Evolutionary conservation across 139 green algal genomes (phyloP).

Genomic region (Chlorella vulgaris): DNA sequence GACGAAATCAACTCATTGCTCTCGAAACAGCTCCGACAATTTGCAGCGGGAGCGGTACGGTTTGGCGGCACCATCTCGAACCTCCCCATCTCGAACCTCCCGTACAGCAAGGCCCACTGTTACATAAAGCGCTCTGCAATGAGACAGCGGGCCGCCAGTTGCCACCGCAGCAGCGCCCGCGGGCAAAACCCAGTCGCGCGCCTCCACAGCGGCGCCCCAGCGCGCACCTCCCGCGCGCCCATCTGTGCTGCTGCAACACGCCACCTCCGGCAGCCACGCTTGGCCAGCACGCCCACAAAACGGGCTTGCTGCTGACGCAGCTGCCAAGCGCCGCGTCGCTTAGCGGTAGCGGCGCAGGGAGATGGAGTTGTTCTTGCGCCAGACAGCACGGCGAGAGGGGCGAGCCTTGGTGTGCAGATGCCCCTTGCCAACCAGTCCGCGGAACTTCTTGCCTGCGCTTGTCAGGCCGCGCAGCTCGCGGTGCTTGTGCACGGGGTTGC

Average conservation of each 20-base stretch:
- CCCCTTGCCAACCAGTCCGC: conserved; percentile 91
- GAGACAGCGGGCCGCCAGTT: conserved; percentile 14
- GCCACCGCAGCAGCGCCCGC: neutral
- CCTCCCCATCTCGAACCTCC: neutral
- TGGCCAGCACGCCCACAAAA: neutral
- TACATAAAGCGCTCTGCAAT: conserved; percentile 32
- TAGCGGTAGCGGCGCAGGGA: conserved; percentile 95
- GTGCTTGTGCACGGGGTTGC: conserved; percentile 97
- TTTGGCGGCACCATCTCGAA: too few relatives aligned
- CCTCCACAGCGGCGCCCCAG: neutral
- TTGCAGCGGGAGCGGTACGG: too few relatives aligned
- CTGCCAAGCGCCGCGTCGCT: conserved; percentile 1
- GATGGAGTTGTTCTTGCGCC: conserved; percentile 90
- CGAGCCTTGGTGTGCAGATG: conserved; percentile 90
- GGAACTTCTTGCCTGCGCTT: conserved; percentile 89
- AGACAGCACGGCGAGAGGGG: conserved; percentile 86
- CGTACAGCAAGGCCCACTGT: conserved; percentile 5
- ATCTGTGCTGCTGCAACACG: neutral
- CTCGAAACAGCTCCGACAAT: too few relatives aligned
- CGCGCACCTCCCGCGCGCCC: neutral
- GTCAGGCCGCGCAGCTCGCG: conserved; percentile 97
- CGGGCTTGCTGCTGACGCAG: neutral
- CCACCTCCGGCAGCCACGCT: neutral
- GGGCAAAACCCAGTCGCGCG: neutral
- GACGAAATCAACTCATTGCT: too few relatives aligned